A percentile compares a stretch with the other conserved stretches of the same genome.
Evolutionary conservation across 305 asterid genomes (phyloP).

Genomic region (Solanum hybrid): DNA sequence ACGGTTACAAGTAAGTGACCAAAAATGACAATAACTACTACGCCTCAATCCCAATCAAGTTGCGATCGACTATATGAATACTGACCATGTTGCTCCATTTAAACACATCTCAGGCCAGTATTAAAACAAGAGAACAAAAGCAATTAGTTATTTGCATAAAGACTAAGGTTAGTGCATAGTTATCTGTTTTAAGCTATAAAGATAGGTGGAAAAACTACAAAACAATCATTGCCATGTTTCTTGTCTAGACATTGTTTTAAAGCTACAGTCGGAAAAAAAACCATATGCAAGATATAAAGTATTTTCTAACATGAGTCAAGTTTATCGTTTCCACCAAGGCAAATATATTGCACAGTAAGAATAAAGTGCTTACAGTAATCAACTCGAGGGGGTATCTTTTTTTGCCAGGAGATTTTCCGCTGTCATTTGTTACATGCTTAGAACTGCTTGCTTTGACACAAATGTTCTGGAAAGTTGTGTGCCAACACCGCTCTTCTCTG

Average conservation of each 20-base stretch:
- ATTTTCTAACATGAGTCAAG: background rate
- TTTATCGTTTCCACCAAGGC: background rate
- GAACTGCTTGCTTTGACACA: constrained; percentile 59
- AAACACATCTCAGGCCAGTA: background rate
- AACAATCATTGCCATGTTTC: background rate
- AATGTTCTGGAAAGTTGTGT: constrained; percentile 61
- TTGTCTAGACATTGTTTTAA: background rate
- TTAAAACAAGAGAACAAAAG: background rate
- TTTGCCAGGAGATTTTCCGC: constrained; percentile 23
- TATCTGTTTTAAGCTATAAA: background rate
- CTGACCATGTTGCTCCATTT: background rate
- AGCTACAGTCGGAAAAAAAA: background rate
- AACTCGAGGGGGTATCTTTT: constrained; percentile 69
- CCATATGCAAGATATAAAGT: background rate
- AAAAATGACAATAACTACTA: background rate
- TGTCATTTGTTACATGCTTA: constrained; percentile 25
- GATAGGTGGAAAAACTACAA: background rate
- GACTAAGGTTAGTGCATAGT: background rate
- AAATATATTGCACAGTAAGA: background rate
- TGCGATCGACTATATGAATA: background rate
- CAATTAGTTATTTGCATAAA: background rate
- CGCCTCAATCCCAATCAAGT: background rate
- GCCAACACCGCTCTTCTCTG: constrained; percentile 93
- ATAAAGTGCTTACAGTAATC: constrained; percentile 60
- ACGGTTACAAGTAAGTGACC: background rate